A percentile compares a stretch with the other conserved stretches of the same genome.
phyloP scores from a whole-genome alignment of 768 basidiomycete genomes.

The Steccherinum ochraceum region DNA sequence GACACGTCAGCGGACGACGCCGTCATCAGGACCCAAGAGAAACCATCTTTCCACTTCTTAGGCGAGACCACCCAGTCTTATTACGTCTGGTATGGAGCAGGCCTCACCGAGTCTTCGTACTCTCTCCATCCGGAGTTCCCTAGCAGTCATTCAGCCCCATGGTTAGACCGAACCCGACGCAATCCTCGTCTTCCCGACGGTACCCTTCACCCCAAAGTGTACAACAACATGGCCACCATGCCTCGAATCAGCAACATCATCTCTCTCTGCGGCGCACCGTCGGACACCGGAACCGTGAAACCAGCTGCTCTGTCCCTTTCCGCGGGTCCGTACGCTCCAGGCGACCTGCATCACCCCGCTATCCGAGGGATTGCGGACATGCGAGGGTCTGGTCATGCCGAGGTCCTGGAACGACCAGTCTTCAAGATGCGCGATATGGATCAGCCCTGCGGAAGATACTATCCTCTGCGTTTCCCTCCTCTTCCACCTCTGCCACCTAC shows the following conservation, averaged over 20 bases:
- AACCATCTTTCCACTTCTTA: constrained; percentile 12
- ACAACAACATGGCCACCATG: too few species aligned
- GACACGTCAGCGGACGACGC: too few species aligned
- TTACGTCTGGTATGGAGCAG: too few species aligned
- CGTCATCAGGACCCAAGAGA: too few species aligned
- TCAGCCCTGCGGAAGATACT: background rate
- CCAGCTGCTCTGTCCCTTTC: background rate
- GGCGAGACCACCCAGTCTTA: constrained; percentile 4
- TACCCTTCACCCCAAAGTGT: too few species aligned
- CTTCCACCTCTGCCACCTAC: background rate
- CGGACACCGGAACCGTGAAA: background rate
- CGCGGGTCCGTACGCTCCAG: background rate
- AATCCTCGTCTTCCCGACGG: too few species aligned
- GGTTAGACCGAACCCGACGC: too few species aligned
- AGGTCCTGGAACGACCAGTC: background rate
- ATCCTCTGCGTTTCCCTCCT: background rate
- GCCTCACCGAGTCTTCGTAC: too few species aligned
- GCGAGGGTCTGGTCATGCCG: background rate
- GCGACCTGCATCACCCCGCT: background rate
- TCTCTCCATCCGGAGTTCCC: too few species aligned
- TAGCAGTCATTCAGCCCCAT: too few species aligned
- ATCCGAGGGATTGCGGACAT: background rate
- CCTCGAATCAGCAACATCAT: too few species aligned
- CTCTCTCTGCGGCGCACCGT: too few species aligned
- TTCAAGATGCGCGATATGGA: background rate